Conservation (phyloP, 2,329 filamentous ascomycete species). For the Aureobasidium lini region DNA sequence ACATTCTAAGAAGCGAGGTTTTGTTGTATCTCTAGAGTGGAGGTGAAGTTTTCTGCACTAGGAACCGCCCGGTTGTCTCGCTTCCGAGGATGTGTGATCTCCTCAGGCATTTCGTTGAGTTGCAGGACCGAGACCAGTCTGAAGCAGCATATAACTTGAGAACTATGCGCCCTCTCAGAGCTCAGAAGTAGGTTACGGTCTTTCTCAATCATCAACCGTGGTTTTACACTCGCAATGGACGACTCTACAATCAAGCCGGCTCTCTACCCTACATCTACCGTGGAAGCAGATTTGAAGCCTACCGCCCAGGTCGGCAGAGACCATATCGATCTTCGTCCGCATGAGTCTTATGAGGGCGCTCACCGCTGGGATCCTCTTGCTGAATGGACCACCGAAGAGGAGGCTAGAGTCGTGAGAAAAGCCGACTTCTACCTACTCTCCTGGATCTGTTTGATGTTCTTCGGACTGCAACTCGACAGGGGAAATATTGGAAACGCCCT, state of each 20-base stretch:
- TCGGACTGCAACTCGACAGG: conserved; percentile 15
- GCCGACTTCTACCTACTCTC: conserved; percentile 15
- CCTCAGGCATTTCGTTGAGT: background rate
- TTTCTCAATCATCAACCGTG: background rate
- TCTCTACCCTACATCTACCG: background rate
- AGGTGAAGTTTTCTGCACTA: background rate
- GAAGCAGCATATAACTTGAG: background rate
- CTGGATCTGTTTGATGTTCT: conserved; percentile 16
- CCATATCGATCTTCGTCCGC: conserved; percentile 8
- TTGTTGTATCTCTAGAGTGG: background rate
- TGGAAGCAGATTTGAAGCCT: background rate
- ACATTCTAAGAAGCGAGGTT: background rate
- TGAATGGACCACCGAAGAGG: conserved; percentile 15
- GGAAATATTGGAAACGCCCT: conserved; percentile 17
- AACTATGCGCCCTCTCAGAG: background rate
- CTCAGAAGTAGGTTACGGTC: background rate
- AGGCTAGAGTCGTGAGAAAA: conserved; percentile 15
- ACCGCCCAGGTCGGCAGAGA: conserved; percentile 8
- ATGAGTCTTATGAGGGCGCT: conserved; percentile 8
- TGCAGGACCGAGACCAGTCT: background rate
- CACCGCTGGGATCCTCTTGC: conserved; percentile 13
- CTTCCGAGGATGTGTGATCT: background rate
- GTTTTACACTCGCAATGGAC: background rate
- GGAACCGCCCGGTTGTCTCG: background rate
- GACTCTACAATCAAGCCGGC: conserved; percentile 9